Evolutionary conservation across 1,284 basidiomycete genomes (phyloP).

Genomic region (Puccinia triticina): DNA sequence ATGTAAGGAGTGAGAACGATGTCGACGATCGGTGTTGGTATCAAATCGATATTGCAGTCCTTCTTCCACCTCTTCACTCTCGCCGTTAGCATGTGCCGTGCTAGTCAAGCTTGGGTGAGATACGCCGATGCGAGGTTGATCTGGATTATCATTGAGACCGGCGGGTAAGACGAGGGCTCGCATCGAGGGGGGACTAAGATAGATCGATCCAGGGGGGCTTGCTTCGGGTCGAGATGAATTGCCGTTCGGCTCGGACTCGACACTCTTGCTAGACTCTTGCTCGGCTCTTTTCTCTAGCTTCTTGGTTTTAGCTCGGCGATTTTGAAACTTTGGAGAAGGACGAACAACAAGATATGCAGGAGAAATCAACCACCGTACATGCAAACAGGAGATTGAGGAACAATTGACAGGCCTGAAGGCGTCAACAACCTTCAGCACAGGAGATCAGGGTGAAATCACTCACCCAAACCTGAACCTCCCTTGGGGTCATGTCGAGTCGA

Average conservation of each 20-base stretch:
- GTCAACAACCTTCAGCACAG: neutral
- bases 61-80: slow-evolving; percentile 33
- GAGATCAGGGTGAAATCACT: slow-evolving; percentile 26
- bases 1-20: slow-evolving; percentile 43
- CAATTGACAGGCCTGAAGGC: neutral
- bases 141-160: slow-evolving; percentile 29
- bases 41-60: slow-evolving; percentile 18
- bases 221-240: slow-evolving; percentile 5
- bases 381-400: neutral
- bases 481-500: slow-evolving; percentile 83
- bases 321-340: slow-evolving; percentile 56
- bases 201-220: slow-evolving; percentile 49
- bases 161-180: slow-evolving; percentile 29
- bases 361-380: neutral
- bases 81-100: slow-evolving; percentile 6
- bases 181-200: slow-evolving; percentile 34
- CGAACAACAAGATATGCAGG: neutral
- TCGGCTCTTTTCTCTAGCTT: slow-evolving; percentile 55
- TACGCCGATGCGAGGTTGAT: neutral
- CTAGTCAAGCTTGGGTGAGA: slow-evolving; percentile 4
- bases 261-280: slow-evolving; percentile 32
- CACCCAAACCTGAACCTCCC: slow-evolving; percentile 81
- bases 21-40: slow-evolving; percentile 35
- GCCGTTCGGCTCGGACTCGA: slow-evolving; percentile 25
- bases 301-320: slow-evolving; percentile 59